phyloP scores from a whole-genome alignment of 1,139 yeast genomes.

The Yamadazyma sp. region DNA sequence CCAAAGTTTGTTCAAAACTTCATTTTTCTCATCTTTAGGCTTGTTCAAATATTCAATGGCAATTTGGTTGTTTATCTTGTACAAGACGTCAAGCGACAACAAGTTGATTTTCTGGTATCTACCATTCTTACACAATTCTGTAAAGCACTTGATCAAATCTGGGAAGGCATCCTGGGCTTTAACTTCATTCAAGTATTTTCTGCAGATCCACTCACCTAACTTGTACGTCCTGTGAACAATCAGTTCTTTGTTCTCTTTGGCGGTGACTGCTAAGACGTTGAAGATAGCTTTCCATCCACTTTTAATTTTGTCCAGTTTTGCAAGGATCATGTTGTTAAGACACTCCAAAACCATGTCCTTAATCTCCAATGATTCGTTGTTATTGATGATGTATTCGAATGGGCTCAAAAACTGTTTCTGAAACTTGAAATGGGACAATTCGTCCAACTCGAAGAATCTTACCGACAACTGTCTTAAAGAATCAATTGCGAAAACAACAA shows the following conservation, averaged over 20 bases:
- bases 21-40: slow-evolving; percentile 25
- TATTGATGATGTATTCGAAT: slow-evolving; percentile 73
- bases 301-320: slow-evolving; percentile 71
- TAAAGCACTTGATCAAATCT: slow-evolving; percentile 72
- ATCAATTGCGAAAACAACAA: slow-evolving; percentile 89
- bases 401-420: slow-evolving; percentile 94
- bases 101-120: slow-evolving; percentile 78
- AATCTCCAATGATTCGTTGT: slow-evolving; percentile 68
- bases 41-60: slow-evolving; percentile 39
- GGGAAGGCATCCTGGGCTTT: slow-evolving; percentile 73
- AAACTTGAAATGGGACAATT: slow-evolving; percentile 90
- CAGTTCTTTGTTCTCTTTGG: slow-evolving; percentile 52
- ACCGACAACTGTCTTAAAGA: slow-evolving; percentile 90
- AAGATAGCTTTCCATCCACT: slow-evolving; percentile 96
- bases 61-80: slow-evolving; percentile 59
- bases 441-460: slow-evolving; percentile 91
- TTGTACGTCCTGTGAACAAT: slow-evolving; percentile 65
- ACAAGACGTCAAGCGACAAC: slow-evolving; percentile 77
- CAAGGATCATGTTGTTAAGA: slow-evolving; percentile 78
- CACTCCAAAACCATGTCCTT: slow-evolving; percentile 92
- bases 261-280: slow-evolving; percentile 69
- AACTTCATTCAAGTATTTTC: slow-evolving; percentile 62
- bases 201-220: slow-evolving; percentile 62
- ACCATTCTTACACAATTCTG: slow-evolving; percentile 82
- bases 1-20: slow-evolving; percentile 53